Evolutionary conservation across 306 rosid genomes (phyloP), one percentile per base, ranked within the genome.

Genomic region (Abrus precatorius): DNA sequence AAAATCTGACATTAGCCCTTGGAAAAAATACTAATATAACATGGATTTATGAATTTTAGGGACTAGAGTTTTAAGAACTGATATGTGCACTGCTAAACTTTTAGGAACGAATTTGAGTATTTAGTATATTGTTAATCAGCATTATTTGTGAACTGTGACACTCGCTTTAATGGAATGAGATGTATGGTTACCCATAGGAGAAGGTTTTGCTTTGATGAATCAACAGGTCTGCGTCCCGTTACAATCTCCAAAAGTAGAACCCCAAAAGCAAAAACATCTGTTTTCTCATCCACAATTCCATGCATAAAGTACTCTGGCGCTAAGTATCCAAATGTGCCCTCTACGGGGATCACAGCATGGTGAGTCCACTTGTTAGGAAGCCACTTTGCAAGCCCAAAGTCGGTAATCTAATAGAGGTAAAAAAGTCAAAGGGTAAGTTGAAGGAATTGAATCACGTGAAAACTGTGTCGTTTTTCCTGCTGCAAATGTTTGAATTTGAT

Each of bases 301-400:
- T 95, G 97, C 99, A 95, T 91, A 57, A 95, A 95, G 75, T 80
- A 93, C 87, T 95, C 98, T 3, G 99, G 99, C 11, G 97, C 98
- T 11, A 95, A 68, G 86, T 93, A 95, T 60, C 99, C 99, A 68
- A 95, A 95, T 34, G 99, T 95, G 36, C 99, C 98, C 74, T 95
- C 98, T n/a, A 95, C 90, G 0, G 99, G 98, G 41, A 88, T 84
- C 47, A 91, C 96, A 57, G 97, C 99, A 36, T 90, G 98, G 84
- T 95, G 99, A 56, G 93, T 95, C 98, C 99, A 95, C 70, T 95
- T 93, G 90, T 93, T 95, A 2, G 99, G 99, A 84, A 95, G 98
- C 99, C 99, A 95, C 90, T 95, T 95, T 69, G 99, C 99, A 0
- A 95, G 90, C 85, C 99, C 99, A 53, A 95, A 95, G 72, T 95